Percentiles rank a stretch among this genome's conserved stretches.
Conservation (phyloP, 2,329 filamentous ascomycete genomes). For the Niveomyces coronatus region DNA sequence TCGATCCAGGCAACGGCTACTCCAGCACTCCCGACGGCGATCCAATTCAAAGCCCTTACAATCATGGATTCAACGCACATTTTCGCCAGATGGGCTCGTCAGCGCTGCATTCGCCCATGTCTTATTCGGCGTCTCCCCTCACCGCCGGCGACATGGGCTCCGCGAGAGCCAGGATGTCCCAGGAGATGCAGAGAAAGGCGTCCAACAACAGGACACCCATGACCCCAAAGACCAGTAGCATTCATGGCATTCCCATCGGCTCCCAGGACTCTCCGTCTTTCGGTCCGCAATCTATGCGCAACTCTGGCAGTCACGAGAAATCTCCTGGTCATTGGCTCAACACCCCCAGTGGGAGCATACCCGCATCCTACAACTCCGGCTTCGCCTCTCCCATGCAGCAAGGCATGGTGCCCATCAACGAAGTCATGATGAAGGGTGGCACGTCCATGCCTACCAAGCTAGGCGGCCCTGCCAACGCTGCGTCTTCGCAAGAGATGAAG, state of each 20-base stretch:
- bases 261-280: constrained; percentile 61
- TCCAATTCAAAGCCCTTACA: constrained; percentile 84
- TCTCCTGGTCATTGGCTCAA: constrained; percentile 80
- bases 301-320: constrained; percentile 63
- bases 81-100: constrained; percentile 58
- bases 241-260: constrained; percentile 60
- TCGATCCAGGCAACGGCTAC: constrained; percentile 64
- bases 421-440: constrained; percentile 79
- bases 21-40: constrained; percentile 88
- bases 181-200: constrained; percentile 59
- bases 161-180: constrained; percentile 46
- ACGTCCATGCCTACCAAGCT: constrained; percentile 88
- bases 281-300: constrained; percentile 67
- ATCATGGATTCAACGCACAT: constrained; percentile 69
- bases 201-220: constrained; percentile 70
- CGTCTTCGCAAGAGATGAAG: constrained; percentile 88
- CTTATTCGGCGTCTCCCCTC: constrained; percentile 28
- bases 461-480: constrained; percentile 31
- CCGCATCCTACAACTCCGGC: constrained; percentile 80
- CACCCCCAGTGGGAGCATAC: constrained; percentile 65
- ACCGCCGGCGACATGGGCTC: constrained; percentile 38
- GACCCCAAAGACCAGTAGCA: constrained; percentile 74
- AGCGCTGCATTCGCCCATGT: constrained; percentile 29
- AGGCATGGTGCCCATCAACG: constrained; percentile 68
- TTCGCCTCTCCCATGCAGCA: constrained; percentile 72